Evolutionary conservation across 192 early-diverging fungal genomes (phyloP), one percentile per base, ranked within the genome.

Genomic region (Coemansia nantahalensis): DNA sequence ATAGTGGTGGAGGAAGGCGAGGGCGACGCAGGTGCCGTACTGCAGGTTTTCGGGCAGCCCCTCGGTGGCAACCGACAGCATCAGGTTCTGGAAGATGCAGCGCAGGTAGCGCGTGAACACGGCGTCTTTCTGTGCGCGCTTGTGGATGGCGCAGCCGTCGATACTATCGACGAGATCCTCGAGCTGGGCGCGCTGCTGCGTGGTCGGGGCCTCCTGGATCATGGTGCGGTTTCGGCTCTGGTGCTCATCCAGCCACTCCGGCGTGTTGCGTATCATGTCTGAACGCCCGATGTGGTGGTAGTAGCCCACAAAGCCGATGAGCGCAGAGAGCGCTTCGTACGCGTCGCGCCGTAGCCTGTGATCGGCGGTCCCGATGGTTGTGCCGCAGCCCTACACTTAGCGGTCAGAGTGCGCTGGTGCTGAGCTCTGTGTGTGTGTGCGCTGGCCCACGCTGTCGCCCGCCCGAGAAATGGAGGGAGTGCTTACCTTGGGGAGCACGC

Each of bases 1-100:
- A 33, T 76, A 68, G 40, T 76, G 72, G 48, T 68, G 53, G 17
- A 76, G 50, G 32, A 59, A 63, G 32, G 44, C 45, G 38, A 68
- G 31, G 2, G 48, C 46, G 3, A 60, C 12, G 33, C 61, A 53
- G 9, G 72, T 76, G 3, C 48, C 31, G 22, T 51, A 53, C 19
- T 64, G 72, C 26, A 68, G 36, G 38, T 76, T 76, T 9, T 31
- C 23, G 9, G 36, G 31, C 16, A 48, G 40, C 7, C 41, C 60
- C 18, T 76, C 72, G 0, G 44, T 60, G 16, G 54, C 21, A 0
- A 57, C 60, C 10, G 72, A 68, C 12, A 62, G 40, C 21, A 68
- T 30, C 42, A 76, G 59, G 3, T 47, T 53, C 11, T 56, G 51
- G 16, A 60, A 76, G 19, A 52, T 58, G n/a, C 46, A 42, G 12